phyloP scores from a whole-genome alignment of 2,329 filamentous ascomycete genomes.

The Dactylellina sp. region DNA sequence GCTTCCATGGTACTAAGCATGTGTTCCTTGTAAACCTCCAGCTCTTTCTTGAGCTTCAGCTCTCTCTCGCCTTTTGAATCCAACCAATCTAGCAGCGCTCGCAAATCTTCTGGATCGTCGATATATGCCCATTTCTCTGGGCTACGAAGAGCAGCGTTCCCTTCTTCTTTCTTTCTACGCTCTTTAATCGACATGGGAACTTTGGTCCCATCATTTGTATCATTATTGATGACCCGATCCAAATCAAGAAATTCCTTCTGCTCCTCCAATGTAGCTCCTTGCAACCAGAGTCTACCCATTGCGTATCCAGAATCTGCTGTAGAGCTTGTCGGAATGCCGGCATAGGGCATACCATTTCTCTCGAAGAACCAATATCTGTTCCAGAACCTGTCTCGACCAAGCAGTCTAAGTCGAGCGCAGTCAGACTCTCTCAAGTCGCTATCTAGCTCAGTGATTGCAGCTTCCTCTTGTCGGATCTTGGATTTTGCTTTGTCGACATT shows the following conservation, averaged over 20 bases:
- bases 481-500: constrained; percentile 90
- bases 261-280: constrained; percentile 91
- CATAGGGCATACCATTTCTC: constrained; percentile 96
- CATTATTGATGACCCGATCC: constrained; percentile 55
- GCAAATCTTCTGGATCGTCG: constrained; percentile 80
- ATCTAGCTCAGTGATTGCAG: constrained; percentile 84
- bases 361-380: constrained; percentile 99
- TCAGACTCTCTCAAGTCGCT: constrained; percentile 94
- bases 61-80: constrained; percentile 89
- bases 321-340: constrained; percentile 85
- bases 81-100: constrained; percentile 85
- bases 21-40: constrained; percentile 78
- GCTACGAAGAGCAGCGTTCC: constrained; percentile 78
- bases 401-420: constrained; percentile 85
- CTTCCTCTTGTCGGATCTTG: constrained; percentile 82
- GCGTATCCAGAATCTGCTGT: constrained; percentile 89
- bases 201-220: constrained; percentile 58
- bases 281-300: constrained; percentile 95
- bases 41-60: constrained; percentile 85
- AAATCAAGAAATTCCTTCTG: constrained; percentile 72
- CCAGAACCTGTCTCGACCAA: constrained; percentile 96
- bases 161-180: constrained; percentile 87
- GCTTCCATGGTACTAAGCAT: constrained; percentile 84
- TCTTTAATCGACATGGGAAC: constrained; percentile 75
- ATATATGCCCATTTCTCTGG: constrained; percentile 92